These are phyloP conservation scores for Erythrophleum ivorense DNA, from an alignment of 331 rosid species.

Conservation along the genomic window DNA sequence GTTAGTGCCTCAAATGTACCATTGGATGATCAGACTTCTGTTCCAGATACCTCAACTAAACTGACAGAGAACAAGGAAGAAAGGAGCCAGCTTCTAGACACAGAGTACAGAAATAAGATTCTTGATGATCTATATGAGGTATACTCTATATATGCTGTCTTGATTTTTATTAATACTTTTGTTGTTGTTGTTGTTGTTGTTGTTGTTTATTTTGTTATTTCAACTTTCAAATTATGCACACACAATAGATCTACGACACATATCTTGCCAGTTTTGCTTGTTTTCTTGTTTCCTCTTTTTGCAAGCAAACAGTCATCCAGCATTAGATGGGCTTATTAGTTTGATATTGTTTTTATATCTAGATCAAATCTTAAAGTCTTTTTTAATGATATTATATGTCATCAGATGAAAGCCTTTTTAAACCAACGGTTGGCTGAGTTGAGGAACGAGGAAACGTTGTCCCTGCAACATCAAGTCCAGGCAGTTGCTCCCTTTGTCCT, in stretches of 20 bases:
- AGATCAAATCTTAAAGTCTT: background rate
- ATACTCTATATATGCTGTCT: background rate
- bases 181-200: too few relatives aligned
- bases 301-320: background rate
- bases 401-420: constrained; percentile 19
- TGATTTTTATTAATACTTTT: background rate
- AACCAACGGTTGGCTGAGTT: constrained; percentile 3
- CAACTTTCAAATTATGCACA: background rate
- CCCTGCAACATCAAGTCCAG: constrained; percentile 6
- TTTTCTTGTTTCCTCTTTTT: background rate
- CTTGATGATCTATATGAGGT: constrained; percentile 20
- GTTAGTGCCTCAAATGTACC: constrained; percentile 5
- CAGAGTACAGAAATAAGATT: constrained; percentile 14
- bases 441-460: constrained; percentile 1
- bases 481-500: constrained; percentile 4
- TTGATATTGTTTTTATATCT: background rate
- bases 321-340: background rate
- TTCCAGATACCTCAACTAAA: background rate
- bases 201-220: background rate
- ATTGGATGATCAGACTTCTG: background rate
- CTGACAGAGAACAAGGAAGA: background rate
- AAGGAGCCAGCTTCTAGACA: constrained; percentile 5
- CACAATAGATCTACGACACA: background rate
- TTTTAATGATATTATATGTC: background rate
- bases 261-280: background rate